Base-by-base conservation (phyloP, 805 yeast species). In the Sugiyamaella chiloensis region DNA sequence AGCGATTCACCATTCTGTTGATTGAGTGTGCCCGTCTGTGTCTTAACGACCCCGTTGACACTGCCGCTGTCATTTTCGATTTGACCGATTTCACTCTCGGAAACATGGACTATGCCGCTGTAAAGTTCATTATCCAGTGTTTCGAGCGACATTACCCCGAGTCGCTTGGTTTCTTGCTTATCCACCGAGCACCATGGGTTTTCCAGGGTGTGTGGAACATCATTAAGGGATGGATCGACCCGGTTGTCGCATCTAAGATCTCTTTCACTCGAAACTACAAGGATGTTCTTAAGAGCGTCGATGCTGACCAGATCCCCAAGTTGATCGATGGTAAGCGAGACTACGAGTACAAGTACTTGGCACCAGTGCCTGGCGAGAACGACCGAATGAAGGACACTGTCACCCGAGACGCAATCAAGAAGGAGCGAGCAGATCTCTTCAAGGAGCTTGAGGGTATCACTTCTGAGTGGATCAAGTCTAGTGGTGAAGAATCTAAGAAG, bases 101-200 rank as follows among this genome's bases (percentile, higher is more conserved):
- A 51, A 93, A 91, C 64, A 93, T 95, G 86, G 99, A 93, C 69
- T 88, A 88, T 62, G 74, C 79, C 2, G 88, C 96, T 3, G 95
- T 93, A 51, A 90, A 90, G 68, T 91, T 87, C 67, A 78, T 93
- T 68, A 83, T 90, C 52, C 78, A 81, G 46, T 85, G 90, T 52
- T 89, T 93, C 66, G 98, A 93, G 72, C 95, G 96, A 0, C 96
- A 91, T 63, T 93, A 91, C 65, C 99, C 99, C 1, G 99, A 93
- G 68, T 83, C 87, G 34, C 75, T 93, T 51, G 96, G 96, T 14
- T 79, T 78, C 47, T 70, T 93, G 45, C 76, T 88, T 56, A 85
- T 93, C 52, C 96, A 88, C 70, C 85, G 86, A 59, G 97, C 99
- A 0, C 99, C 99, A 23, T 89, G 97, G 98, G 80, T 93, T 46